Conservation (phyloP, 345 rosid genomes). For the Geranium rotundifolium region DNA sequence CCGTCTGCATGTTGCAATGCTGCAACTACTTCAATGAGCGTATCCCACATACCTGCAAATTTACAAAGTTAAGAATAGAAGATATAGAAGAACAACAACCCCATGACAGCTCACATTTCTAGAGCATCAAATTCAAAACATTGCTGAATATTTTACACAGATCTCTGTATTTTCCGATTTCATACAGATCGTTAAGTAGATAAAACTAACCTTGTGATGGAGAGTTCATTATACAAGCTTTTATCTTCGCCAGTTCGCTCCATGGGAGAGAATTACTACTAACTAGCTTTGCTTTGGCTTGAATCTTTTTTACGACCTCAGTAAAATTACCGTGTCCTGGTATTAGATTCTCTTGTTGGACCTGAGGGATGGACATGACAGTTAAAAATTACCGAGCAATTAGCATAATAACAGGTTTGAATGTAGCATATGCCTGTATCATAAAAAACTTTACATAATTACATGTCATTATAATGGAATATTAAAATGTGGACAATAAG, state of each 20-base stretch:
- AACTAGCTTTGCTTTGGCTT: slow-evolving; percentile 64
- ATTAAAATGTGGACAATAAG: neutral
- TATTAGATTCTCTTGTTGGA: slow-evolving; percentile 34
- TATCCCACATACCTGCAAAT: slow-evolving; percentile 63
- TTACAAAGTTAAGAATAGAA: too few relatives aligned
- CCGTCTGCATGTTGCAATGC: slow-evolving; percentile 59
- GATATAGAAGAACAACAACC: neutral
- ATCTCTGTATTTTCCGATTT: too few relatives aligned
- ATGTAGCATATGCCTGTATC: neutral
- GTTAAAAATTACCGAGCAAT: neutral
- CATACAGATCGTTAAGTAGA: neutral
- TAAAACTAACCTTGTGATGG: slow-evolving; percentile 47
- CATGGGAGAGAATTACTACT: slow-evolving; percentile 41
- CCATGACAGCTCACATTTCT: neutral
- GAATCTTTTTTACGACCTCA: slow-evolving; percentile 47
- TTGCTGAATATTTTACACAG: too few relatives aligned
- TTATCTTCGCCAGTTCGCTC: slow-evolving; percentile 54
- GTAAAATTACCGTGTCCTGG: slow-evolving; percentile 18
- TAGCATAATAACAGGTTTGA: neutral
- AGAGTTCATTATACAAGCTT: slow-evolving; percentile 48
- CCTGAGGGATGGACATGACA: slow-evolving; percentile 21
- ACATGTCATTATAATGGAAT: too few relatives aligned
- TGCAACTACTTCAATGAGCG: slow-evolving; percentile 53
- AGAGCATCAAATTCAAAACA: neutral
- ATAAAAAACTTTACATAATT: too few relatives aligned